Percentiles rank a stretch among this genome's conserved stretches.
Evolutionary conservation across 1,139 yeast genomes (phyloP).

Genomic region (Candida sanyaensis): DNA sequence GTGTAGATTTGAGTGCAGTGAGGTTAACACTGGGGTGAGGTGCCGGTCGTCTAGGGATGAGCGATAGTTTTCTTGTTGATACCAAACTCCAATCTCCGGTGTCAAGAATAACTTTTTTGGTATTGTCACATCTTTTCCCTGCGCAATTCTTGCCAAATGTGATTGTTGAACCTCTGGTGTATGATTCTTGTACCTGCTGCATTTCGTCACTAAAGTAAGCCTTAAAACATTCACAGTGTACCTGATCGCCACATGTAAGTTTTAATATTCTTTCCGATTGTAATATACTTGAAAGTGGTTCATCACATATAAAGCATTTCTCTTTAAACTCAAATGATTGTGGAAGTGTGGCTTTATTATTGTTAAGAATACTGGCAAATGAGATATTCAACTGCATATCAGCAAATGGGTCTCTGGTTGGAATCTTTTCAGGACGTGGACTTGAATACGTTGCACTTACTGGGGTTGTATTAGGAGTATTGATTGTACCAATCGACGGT

Average conservation of each 20-base stretch:
- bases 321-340: not conserved
- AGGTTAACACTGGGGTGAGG: constrained; percentile 9
- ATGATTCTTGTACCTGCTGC: constrained; percentile 8
- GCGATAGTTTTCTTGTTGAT: not conserved
- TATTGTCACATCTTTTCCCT: constrained; percentile 8
- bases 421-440: constrained; percentile 3
- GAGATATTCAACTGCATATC: constrained; percentile 6
- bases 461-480: constrained; percentile 8
- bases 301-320: constrained; percentile 40
- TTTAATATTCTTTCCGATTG: constrained; percentile 33
- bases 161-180: constrained; percentile 3
- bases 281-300: constrained; percentile 33
- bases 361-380: constrained; percentile 12
- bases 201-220: constrained; percentile 8
- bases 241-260: constrained; percentile 39
- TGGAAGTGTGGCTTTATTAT: constrained; percentile 1
- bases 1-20: constrained; percentile 8
- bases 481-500: not conserved
- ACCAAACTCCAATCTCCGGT: constrained; percentile 10
- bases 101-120: constrained; percentile 9
- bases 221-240: constrained; percentile 41
- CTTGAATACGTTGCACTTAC: not conserved
- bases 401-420: constrained; percentile 4
- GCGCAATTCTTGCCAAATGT: constrained; percentile 7
- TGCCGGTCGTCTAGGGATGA: constrained; percentile 11